phyloP scores from a whole-genome alignment of 2,329 filamentous ascomycete species.

The Penicillium sp. region DNA sequence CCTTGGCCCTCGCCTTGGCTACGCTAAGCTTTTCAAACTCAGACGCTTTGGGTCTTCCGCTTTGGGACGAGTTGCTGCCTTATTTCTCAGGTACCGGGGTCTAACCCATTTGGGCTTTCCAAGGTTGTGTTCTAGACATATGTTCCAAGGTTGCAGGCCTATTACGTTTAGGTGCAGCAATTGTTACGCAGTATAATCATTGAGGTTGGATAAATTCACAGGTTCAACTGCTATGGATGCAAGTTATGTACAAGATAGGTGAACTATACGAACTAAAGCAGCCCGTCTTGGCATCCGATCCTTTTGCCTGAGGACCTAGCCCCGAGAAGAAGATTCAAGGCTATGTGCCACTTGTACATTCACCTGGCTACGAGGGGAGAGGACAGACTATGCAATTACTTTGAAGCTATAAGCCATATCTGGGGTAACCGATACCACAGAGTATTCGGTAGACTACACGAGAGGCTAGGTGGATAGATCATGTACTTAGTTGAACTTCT shows the following conservation, averaged over 20 bases:
- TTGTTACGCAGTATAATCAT: not conserved
- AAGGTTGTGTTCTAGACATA: not conserved
- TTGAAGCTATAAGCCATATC: not conserved
- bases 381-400: not conserved
- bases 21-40: not conserved
- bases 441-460: not conserved
- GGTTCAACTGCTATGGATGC: not conserved
- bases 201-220: not conserved
- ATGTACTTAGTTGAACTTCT: conserved; percentile 14
- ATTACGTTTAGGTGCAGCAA: too few relatives aligned
- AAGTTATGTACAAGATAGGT: too few relatives aligned
- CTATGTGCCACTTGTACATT: too few relatives aligned
- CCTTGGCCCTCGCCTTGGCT: not conserved
- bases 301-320: not conserved
- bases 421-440: too few relatives aligned
- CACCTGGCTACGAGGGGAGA: too few relatives aligned
- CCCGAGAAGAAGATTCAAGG: not conserved
- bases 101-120: not conserved
- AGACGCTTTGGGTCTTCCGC: not conserved
- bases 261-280: not conserved
- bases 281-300: not conserved
- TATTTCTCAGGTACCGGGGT: not conserved
- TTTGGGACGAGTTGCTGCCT: not conserved
- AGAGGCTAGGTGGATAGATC: conserved; percentile 1
- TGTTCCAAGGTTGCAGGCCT: not conserved